phyloP scores from a whole-genome alignment of 202 grass and related monocot species.

The Zoysia matrella region DNA sequence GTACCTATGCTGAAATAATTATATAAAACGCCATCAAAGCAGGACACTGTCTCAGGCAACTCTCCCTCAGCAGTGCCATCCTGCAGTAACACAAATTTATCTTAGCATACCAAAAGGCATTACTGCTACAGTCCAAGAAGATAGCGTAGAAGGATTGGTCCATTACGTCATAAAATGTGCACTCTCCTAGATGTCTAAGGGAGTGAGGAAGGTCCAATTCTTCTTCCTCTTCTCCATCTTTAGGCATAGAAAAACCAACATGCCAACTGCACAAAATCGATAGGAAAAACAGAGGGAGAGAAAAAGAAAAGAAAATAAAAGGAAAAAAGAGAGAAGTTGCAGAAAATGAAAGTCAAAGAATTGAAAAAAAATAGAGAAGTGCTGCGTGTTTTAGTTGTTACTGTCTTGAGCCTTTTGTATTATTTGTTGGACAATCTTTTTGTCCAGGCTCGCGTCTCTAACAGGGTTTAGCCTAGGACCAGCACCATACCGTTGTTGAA shows the following conservation, averaged over 20 bases:
- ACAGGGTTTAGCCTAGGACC: no score
- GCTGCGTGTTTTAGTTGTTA: no score
- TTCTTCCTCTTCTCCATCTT: conserved; percentile 57
- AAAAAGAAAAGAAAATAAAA: no score
- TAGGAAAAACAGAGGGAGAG: no score
- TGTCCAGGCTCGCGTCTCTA: no score
- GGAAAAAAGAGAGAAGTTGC: no score
- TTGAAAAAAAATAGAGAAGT: no score
- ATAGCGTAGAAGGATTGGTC: conserved; percentile 38
- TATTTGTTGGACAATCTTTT: no score
- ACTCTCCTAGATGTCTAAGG: conserved; percentile 79
- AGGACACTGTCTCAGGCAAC: conserved; percentile 68
- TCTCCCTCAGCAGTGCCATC: conserved; percentile 72
- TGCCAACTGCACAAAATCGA: conserved; percentile 66
- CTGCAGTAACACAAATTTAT: conserved; percentile 56
- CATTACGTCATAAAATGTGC: conserved; percentile 71
- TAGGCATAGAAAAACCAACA: conserved; percentile 73
- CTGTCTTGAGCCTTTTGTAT: no score
- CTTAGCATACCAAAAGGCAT: conserved; percentile 4
- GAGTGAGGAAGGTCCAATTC: conserved; percentile 70
- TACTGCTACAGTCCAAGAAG: conserved; percentile 8
- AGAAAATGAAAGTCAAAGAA: no score
- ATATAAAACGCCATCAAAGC: conserved; percentile 93
- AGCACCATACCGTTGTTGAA: no score
- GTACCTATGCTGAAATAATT: conserved; percentile 99